These are phyloP conservation scores for Herpotrichia juniperi DNA, from an alignment of 2,329 filamentous ascomycete species.

Conservation along the genomic window DNA sequence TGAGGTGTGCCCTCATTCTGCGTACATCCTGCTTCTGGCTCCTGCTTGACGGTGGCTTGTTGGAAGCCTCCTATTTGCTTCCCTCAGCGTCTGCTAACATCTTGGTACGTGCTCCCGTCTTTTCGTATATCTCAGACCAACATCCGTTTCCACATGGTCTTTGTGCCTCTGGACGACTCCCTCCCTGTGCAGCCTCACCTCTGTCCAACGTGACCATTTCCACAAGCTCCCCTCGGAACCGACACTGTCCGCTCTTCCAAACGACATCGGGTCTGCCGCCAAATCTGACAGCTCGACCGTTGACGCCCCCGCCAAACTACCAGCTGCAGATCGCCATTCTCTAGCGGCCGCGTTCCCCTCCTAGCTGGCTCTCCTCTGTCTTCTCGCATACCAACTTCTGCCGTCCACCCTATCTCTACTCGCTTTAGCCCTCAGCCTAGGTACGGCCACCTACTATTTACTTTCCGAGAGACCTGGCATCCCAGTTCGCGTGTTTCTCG, in stretches of 20 bases:
- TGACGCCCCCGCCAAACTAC: constrained; percentile 26
- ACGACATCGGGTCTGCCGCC: constrained; percentile 14
- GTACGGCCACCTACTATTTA: constrained; percentile 15
- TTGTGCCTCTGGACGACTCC: constrained; percentile 17
- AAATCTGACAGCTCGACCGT: constrained; percentile 31
- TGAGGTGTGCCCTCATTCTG: constrained; percentile 32
- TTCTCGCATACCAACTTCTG: constrained; percentile 24
- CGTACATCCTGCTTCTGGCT: constrained; percentile 34
- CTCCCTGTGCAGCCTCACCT: constrained; percentile 17
- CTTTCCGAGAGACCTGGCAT: constrained; percentile 8
- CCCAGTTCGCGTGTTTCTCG: constrained; percentile 9
- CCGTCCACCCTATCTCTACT: constrained; percentile 22
- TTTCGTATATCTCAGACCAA: constrained; percentile 28
- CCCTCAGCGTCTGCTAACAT: constrained; percentile 28
- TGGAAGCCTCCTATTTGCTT: constrained; percentile 30
- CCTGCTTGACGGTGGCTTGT: constrained; percentile 27
- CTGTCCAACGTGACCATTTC: constrained; percentile 20
- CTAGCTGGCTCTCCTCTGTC: constrained; percentile 31
- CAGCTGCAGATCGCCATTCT: constrained; percentile 32
- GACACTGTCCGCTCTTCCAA: constrained; percentile 14
- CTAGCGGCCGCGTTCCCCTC: constrained; percentile 34
- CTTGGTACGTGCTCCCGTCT: constrained; percentile 41
- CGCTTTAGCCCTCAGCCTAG: constrained; percentile 6
- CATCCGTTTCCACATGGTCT: constrained; percentile 35
- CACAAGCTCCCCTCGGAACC: constrained; percentile 18